Conservation (phyloP, 2,329 filamentous ascomycete species). For the Tympanopsis confertula region DNA sequence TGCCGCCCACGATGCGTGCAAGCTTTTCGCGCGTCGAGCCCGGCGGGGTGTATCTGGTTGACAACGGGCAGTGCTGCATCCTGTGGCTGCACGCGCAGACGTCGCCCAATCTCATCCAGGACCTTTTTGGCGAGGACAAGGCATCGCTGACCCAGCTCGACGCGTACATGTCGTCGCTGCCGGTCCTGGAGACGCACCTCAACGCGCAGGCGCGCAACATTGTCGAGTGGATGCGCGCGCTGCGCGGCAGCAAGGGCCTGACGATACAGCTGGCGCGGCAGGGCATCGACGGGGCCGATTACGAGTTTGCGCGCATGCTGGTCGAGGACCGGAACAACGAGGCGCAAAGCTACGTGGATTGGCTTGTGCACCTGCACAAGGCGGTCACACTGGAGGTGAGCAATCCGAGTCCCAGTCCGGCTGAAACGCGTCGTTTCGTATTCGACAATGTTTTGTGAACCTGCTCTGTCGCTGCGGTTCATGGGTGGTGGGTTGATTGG, state of each 20-base stretch:
- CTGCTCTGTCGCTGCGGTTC: too few species aligned
- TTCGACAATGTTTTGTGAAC: neutral
- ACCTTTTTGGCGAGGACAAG: conserved; percentile 75
- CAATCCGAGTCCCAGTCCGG: conserved; percentile 7
- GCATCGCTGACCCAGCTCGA: conserved; percentile 65
- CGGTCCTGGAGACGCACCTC: conserved; percentile 78
- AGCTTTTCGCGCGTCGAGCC: conserved; percentile 83
- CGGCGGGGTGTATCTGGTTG: conserved; percentile 85
- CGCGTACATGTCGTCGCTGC: conserved; percentile 68
- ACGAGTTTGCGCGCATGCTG: conserved; percentile 83
- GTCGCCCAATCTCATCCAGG: conserved; percentile 78
- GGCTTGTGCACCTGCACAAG: conserved; percentile 90
- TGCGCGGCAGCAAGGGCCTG: conserved; percentile 76
- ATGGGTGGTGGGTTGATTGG: too few species aligned
- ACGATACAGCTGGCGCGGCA: conserved; percentile 85
- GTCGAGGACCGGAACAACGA: conserved; percentile 96
- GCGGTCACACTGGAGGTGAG: conserved; percentile 79
- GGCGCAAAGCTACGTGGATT: conserved; percentile 95
- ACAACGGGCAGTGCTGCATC: conserved; percentile 85
- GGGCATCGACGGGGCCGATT: conserved; percentile 87
- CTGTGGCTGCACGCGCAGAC: conserved; percentile 89
- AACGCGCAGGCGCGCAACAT: conserved; percentile 94
- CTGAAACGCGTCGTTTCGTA: neutral
- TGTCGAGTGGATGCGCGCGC: conserved; percentile 69
- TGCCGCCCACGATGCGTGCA: conserved; percentile 70